Evolutionary conservation across 352 stramenopile genomes (phyloP).

Genomic region (Stramenopiles sp.): DNA sequence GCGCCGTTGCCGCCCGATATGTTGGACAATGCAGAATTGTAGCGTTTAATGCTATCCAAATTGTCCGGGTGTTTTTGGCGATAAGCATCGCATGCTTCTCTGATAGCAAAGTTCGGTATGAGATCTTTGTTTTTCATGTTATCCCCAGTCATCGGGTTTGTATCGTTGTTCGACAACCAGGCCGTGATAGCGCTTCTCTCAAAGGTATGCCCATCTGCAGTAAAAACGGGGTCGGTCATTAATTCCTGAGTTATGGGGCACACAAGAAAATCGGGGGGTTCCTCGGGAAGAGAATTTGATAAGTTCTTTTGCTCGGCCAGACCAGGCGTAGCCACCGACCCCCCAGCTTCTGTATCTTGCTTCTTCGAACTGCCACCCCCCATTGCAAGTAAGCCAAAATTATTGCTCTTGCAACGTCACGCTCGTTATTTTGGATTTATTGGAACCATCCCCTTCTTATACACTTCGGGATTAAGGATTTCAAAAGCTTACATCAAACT

Average conservation of each 20-base stretch:
- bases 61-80: background rate
- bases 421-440: no score
- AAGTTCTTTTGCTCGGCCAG: no score
- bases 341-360: no score
- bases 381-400: no score
- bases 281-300: no score
- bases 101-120: slow-evolving; percentile 26
- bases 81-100: slow-evolving; percentile 10
- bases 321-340: no score
- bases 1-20: background rate
- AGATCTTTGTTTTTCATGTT: slow-evolving; percentile 16
- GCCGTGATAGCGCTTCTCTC: slow-evolving; percentile 28
- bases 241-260: slow-evolving; percentile 27
- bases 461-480: no score
- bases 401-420: no score
- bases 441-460: no score
- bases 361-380: no score
- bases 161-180: slow-evolving; percentile 29
- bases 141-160: slow-evolving; percentile 18
- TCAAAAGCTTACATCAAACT: no score
- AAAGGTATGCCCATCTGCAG: slow-evolving; percentile 30
- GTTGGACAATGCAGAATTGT: background rate
- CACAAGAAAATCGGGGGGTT: no score
- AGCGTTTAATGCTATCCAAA: background rate
- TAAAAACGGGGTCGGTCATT: slow-evolving; percentile 34